Conservation (phyloP, 1,284 basidiomycete genomes). For the Ganoderma sinense region DNA sequence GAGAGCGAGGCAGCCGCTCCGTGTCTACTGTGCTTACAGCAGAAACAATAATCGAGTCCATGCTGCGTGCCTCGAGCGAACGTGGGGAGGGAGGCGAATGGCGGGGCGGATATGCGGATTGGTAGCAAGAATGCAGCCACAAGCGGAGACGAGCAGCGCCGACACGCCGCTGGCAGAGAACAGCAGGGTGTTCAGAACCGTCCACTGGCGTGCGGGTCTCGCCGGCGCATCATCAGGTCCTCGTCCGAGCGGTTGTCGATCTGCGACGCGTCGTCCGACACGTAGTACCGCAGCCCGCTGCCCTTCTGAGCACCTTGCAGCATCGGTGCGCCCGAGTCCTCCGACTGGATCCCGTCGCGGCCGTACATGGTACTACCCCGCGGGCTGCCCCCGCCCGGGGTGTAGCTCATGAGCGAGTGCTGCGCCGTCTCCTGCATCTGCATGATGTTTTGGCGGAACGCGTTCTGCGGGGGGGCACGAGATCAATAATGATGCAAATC, state of each 20-base stretch:
- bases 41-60: conserved; percentile 8
- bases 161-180: neutral
- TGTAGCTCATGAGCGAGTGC: conserved; percentile 61
- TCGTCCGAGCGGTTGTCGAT: conserved; percentile 36
- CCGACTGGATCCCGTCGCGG: conserved; percentile 53
- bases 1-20: conserved; percentile 11
- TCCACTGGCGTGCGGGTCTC: conserved; percentile 15
- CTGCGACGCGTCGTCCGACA: conserved; percentile 55
- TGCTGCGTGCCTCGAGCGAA: neutral
- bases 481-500: neutral
- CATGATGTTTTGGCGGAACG: conserved; percentile 79
- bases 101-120: too few relatives aligned
- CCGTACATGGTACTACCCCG: conserved; percentile 54
- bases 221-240: conserved; percentile 35
- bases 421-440: conserved; percentile 79
- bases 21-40: conserved; percentile 7
- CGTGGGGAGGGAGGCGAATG: neutral
- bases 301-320: conserved; percentile 55
- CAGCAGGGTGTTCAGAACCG: conserved; percentile 28
- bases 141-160: neutral
- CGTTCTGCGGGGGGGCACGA: conserved; percentile 53
- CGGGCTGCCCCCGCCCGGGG: conserved; percentile 49
- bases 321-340: conserved; percentile 64
- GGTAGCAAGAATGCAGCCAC: neutral
- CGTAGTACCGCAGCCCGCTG: conserved; percentile 63